Base-by-base conservation (phyloP, 2,329 filamentous ascomycete genomes). In the Ophiostoma sp. region DNA sequence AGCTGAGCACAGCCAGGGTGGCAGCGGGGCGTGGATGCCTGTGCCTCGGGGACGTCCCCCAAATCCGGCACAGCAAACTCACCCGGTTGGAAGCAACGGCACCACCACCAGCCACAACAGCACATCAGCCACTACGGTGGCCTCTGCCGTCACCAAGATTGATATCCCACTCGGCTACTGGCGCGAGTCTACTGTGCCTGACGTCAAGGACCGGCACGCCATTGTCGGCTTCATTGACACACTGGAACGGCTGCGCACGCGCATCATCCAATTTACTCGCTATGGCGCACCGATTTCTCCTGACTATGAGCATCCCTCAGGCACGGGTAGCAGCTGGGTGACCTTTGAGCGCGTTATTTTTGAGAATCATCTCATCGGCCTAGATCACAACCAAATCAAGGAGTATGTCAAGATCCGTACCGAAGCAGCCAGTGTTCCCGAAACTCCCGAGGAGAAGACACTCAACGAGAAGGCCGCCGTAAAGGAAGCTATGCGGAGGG, bases 151-250 rank as follows among this genome's bases (percentile, higher is more conserved):
- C 11, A 67, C 18, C 16, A 63, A 78, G 36, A 85, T 84, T 71
- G 80, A 81, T 4, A 79, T 85, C 5, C 74, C 82, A 5, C 78
- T 89, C 7, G 86, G 86, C 1, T 83, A 85, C 67, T 89, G 86
- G 86, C 80, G 85, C 66, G 84, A 87, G 65, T 88, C 86, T 0
- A 77, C 77, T 3, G 81, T 84, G 0, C 80, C 82, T 0, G 76
- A 82, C 14, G 76, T 78, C 7, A 76, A 76, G 2, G 79, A 81
- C 14, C 87, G 85, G 73, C 86, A 88, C 73, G 81, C 81, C 0
- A 84, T 88, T 0, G 82, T 86, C 65, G 86, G 85, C 5, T 88
- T 88, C 70, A 87, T 88, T 65, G 86, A 89, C 70, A 79, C 85
- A 11, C 78, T 85, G 18, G 85, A 88, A 67, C 81, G 86, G 1